Conservation (phyloP, 2,329 filamentous ascomycete genomes). For the Aspergillus sp. region DNA sequence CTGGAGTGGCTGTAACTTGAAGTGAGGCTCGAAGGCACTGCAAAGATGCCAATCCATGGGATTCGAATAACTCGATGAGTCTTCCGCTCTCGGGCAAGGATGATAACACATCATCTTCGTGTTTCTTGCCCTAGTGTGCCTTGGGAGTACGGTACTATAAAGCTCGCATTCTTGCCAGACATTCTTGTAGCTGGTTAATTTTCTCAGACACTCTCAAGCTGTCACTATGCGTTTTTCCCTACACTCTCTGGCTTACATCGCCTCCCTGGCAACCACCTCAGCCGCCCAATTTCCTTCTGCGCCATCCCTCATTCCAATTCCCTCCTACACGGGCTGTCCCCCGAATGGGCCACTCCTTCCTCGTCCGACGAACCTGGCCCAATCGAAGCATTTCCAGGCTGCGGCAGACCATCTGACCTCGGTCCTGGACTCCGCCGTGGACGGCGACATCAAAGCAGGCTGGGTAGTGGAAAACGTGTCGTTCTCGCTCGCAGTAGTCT, state of each 20-base stretch:
- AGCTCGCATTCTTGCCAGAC: too few species aligned
- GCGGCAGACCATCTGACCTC: conserved; percentile 21
- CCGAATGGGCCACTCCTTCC: conserved; percentile 21
- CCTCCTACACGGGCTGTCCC: conserved; percentile 11
- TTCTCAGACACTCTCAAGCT: too few species aligned
- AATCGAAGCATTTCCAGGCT: conserved; percentile 18
- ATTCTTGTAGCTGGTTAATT: too few species aligned
- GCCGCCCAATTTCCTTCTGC: conserved; percentile 5
- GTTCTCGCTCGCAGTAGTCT: conserved; percentile 32
- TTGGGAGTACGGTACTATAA: too few species aligned
- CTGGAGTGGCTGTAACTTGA: too few species aligned
- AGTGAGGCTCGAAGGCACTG: too few species aligned
- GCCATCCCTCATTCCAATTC: conserved; percentile 4
- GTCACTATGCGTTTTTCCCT: conserved; percentile 2
- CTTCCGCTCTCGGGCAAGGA: too few species aligned
- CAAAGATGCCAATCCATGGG: too few species aligned
- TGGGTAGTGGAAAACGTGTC: conserved; percentile 30
- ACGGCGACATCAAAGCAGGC: conserved; percentile 23
- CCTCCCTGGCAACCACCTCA: too few species aligned
- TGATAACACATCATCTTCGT: too few species aligned
- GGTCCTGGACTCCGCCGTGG: conserved; percentile 21
- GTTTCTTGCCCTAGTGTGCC: too few species aligned
- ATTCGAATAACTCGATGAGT: too few species aligned
- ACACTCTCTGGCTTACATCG: not conserved
- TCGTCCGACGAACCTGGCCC: conserved; percentile 18